A percentile compares a stretch with the other conserved stretches of the same genome.
These are phyloP conservation scores for Boechera retrofracta DNA, from an alignment of 345 rosid genomes.

Conservation along the genomic window DNA sequence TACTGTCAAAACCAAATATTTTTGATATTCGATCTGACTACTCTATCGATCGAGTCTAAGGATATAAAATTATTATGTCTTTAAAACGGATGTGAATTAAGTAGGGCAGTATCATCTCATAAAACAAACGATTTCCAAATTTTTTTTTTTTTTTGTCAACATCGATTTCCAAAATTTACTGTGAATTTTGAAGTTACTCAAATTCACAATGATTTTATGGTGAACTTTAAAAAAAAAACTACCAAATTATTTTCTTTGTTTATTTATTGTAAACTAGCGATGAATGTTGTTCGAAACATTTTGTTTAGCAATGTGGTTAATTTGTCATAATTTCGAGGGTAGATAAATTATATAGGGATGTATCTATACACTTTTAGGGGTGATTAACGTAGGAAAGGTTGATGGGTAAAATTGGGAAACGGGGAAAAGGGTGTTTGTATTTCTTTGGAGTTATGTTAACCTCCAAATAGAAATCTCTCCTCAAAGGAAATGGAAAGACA, in stretches of 20 bases:
- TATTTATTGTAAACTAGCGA: too few relatives aligned
- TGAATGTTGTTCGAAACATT: too few relatives aligned
- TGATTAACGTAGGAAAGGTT: conserved; percentile 33
- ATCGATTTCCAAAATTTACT: neutral
- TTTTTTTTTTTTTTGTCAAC: too few relatives aligned
- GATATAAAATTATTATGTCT: neutral
- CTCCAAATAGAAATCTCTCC: conserved; percentile 46
- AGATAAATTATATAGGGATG: neutral
- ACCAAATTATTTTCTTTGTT: too few relatives aligned
- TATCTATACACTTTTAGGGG: conserved; percentile 7
- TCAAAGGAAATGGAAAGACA: conserved; percentile 46
- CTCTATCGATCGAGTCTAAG: neutral
- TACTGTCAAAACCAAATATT: neutral
- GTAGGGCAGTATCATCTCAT: neutral
- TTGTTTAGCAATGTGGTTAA: conserved; percentile 1
- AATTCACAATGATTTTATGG: neutral
- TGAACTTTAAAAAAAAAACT: too few relatives aligned
- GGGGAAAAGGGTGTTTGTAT: conserved; percentile 37
- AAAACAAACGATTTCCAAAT: neutral
- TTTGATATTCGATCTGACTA: neutral
- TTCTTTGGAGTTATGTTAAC: conserved; percentile 45
- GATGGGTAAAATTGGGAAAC: conserved; percentile 40
- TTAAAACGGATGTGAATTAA: neutral
- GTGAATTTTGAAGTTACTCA: neutral
- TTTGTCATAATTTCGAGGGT: neutral